Evolutionary conservation across 2,329 filamentous ascomycete genomes (phyloP).

Genomic region (Scopulariopsis brevicaulis): DNA sequence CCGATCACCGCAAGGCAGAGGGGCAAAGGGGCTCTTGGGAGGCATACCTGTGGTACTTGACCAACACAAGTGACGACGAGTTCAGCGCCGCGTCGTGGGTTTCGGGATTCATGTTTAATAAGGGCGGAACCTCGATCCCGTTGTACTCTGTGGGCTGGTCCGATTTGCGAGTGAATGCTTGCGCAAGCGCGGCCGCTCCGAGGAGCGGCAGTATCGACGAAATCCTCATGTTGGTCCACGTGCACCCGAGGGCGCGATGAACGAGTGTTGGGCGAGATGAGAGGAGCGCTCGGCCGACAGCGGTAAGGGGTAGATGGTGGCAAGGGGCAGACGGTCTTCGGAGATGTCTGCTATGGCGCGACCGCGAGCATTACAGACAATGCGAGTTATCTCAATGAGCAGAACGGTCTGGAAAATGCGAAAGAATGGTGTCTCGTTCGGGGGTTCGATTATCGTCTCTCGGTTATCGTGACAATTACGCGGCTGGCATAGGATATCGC

Average conservation of each 20-base stretch:
- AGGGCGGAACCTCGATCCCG: slow-evolving; percentile 51
- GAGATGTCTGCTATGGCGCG: background rate
- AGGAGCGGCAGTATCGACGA: slow-evolving; percentile 32
- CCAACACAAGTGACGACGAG: slow-evolving; percentile 37
- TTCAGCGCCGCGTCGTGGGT: slow-evolving; percentile 46
- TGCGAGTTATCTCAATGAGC: background rate
- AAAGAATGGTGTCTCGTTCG: background rate
- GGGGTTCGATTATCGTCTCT: background rate
- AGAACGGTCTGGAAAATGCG: background rate
- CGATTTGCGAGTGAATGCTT: background rate
- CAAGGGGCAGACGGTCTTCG: background rate
- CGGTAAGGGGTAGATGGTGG: background rate
- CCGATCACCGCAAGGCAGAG: background rate
- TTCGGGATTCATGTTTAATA: slow-evolving; percentile 46
- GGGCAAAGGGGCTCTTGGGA: background rate
- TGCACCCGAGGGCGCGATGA: background rate
- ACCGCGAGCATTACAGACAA: background rate
- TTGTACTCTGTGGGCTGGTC: slow-evolving; percentile 48
- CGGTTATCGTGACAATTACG: background rate
- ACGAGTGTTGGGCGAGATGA: background rate
- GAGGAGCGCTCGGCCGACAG: background rate
- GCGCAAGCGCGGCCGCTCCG: slow-evolving; percentile 24
- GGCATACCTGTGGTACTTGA: slow-evolving; percentile 57
- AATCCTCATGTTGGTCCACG: slow-evolving; percentile 27
- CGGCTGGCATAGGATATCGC: background rate